These are phyloP conservation scores for Ophiocordyceps unilateralis DNA, from an alignment of 2,329 filamentous ascomycete genomes.

Conservation along the genomic window DNA sequence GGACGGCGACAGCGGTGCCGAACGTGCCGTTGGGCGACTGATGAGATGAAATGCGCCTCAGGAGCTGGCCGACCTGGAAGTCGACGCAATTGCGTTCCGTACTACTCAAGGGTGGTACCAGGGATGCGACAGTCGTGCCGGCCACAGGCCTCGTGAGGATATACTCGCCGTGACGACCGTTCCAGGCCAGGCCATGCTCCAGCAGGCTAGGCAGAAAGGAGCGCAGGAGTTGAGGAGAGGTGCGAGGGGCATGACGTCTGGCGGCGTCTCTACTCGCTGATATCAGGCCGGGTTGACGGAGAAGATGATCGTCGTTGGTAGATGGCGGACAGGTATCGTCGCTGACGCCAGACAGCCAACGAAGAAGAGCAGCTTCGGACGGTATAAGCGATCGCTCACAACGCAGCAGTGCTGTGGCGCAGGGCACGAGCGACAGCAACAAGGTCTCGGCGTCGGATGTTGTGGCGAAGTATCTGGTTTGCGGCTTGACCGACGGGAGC, in stretches of 20 bases:
- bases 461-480: constrained; percentile 24
- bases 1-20: constrained; percentile 17
- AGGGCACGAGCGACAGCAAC: constrained; percentile 24
- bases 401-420: constrained; percentile 25
- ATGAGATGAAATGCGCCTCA: constrained; percentile 25
- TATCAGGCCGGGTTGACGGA: not conserved
- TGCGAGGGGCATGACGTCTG: not conserved
- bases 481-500: constrained; percentile 19
- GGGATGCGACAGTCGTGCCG: constrained; percentile 20
- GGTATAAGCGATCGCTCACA: constrained; percentile 25
- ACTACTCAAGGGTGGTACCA: constrained; percentile 15
- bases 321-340: not conserved
- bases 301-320: not conserved
- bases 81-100: constrained; percentile 21
- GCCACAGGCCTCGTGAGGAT: constrained; percentile 21
- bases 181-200: constrained; percentile 15
- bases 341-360: constrained; percentile 20
- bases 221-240: constrained; percentile 7
- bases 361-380: constrained; percentile 26
- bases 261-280: not conserved
- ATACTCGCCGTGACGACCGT: constrained; percentile 18
- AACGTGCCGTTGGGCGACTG: constrained; percentile 30
- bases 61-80: constrained; percentile 28
- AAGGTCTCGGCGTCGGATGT: constrained; percentile 23
- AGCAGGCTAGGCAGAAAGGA: constrained; percentile 23